Conservation (phyloP, 1,284 basidiomycete genomes). For the Malassezia globosa region DNA sequence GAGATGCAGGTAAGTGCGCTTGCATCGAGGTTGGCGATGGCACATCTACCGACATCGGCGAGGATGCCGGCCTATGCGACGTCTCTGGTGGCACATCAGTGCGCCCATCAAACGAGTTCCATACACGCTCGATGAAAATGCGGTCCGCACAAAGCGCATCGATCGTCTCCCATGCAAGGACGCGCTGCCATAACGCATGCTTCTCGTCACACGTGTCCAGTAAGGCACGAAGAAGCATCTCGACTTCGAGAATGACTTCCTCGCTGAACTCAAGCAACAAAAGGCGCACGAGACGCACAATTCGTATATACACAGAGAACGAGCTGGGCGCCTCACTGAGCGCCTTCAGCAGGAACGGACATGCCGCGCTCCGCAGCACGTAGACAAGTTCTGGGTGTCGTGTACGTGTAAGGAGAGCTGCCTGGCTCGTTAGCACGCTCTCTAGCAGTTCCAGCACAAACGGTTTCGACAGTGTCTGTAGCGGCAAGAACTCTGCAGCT, state of each 20-base stretch:
- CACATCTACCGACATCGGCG: no score
- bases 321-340: slow-evolving; percentile 57
- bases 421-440: slow-evolving; percentile 89
- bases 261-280: slow-evolving; percentile 79
- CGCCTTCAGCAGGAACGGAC: slow-evolving; percentile 73
- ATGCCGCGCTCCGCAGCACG: slow-evolving; percentile 74
- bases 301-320: slow-evolving; percentile 78
- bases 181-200: slow-evolving; percentile 31
- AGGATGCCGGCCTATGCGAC: no score
- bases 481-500: slow-evolving; percentile 64
- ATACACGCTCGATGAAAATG: slow-evolving; percentile 34
- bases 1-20: neutral
- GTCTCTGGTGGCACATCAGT: neutral
- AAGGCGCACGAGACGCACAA: slow-evolving; percentile 82
- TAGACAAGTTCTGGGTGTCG: slow-evolving; percentile 66
- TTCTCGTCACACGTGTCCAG: slow-evolving; percentile 20
- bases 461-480: slow-evolving; percentile 77
- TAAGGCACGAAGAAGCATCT: slow-evolving; percentile 43
- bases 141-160: slow-evolving; percentile 36
- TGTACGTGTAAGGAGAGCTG: slow-evolving; percentile 57
- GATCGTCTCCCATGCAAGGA: slow-evolving; percentile 39
- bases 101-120: slow-evolving; percentile 24
- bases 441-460: slow-evolving; percentile 92
- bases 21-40: neutral
- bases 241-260: slow-evolving; percentile 51